A percentile compares a stretch with the other conserved stretches of the same genome.
phyloP scores from a whole-genome alignment of 164 flowering plant species.

The Tetrastigma voinierianum region DNA sequence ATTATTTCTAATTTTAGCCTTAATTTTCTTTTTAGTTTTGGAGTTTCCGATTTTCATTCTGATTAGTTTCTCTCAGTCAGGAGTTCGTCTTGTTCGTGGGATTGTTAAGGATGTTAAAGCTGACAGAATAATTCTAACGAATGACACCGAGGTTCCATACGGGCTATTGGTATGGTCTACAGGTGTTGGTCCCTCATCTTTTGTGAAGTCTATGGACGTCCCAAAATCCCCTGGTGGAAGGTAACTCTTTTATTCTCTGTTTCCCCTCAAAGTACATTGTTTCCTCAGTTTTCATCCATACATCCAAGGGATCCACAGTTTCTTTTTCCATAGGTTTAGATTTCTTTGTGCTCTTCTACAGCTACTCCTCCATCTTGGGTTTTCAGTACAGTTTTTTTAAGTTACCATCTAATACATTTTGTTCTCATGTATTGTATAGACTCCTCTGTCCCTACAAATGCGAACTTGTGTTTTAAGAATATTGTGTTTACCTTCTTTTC shows the following conservation, averaged over 20 bases:
- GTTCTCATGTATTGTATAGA: no score
- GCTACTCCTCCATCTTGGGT: no score
- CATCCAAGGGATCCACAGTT: background rate
- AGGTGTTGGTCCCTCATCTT: conserved; percentile 95
- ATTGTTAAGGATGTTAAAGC: conserved; percentile 83
- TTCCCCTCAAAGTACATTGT: background rate
- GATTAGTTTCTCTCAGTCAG: conserved; percentile 63
- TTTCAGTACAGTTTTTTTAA: no score
- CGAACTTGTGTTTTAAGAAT: no score
- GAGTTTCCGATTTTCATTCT: background rate
- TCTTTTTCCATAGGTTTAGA: no score
- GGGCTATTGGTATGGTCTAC: conserved; percentile 98
- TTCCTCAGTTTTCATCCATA: background rate
- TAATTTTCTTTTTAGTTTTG: background rate
- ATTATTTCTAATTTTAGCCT: no score
- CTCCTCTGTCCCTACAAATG: no score
- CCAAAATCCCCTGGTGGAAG: conserved; percentile 95
- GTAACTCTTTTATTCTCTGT: conserved; percentile 22
- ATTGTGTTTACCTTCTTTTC: background rate
- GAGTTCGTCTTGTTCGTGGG: conserved; percentile 95
- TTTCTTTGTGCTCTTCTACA: no score
- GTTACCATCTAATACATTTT: no score
- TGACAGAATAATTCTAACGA: conserved; percentile 70
- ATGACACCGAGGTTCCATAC: conserved; percentile 93
- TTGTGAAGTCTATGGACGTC: conserved; percentile 51